phyloP scores from a whole-genome alignment of 2,329 filamentous ascomycete species.

The Cladosporium cucumerinum region DNA sequence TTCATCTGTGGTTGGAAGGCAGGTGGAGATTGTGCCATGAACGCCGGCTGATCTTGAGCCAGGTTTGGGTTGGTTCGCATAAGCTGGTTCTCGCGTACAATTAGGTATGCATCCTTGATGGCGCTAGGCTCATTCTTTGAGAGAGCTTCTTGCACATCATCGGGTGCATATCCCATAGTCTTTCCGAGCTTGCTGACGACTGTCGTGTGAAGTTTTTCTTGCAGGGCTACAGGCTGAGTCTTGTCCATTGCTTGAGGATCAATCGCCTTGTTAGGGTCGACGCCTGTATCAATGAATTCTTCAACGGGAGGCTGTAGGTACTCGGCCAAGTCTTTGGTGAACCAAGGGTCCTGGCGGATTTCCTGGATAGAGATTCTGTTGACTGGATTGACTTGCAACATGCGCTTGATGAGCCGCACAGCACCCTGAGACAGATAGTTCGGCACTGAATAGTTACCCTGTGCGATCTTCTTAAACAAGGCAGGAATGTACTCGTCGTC shows the following conservation, averaged over 20 bases:
- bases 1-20: conserved; percentile 39
- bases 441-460: conserved; percentile 88
- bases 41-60: conserved; percentile 51
- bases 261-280: conserved; percentile 88
- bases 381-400: conserved; percentile 93
- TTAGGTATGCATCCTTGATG: conserved; percentile 98
- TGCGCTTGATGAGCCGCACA: conserved; percentile 77
- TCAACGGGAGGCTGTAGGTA: conserved; percentile 86
- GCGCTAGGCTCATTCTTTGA: conserved; percentile 90
- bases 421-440: conserved; percentile 87
- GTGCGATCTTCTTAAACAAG: conserved; percentile 95
- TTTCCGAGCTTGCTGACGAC: conserved; percentile 95
- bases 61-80: conserved; percentile 83
- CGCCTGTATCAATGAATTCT: conserved; percentile 90
- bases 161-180: conserved; percentile 95
- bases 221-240: conserved; percentile 70
- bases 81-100: conserved; percentile 94
- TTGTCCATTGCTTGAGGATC: conserved; percentile 77
- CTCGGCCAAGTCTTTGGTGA: conserved; percentile 76
- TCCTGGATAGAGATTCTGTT: conserved; percentile 91
- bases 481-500: conserved; percentile 98
- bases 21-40: conserved; percentile 56
- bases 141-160: conserved; percentile 91
- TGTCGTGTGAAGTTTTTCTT: conserved; percentile 85
- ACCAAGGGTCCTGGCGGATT: conserved; percentile 92